Evolutionary conservation across 192 early-diverging fungal species (phyloP).

Genomic region (Podila verticillata): DNA sequence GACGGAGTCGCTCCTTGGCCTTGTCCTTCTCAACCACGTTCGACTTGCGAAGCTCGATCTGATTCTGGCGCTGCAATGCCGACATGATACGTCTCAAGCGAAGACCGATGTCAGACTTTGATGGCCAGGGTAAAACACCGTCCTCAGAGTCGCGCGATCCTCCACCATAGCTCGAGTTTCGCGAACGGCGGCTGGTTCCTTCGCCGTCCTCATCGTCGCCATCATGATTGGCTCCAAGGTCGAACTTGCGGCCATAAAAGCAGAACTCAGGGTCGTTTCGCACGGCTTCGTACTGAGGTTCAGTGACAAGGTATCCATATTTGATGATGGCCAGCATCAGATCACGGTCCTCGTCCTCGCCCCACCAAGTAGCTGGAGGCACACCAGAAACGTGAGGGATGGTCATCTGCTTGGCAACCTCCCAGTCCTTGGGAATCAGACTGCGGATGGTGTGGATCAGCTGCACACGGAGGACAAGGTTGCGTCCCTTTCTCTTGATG

Average conservation of each 20-base stretch:
- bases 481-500: conserved; percentile 71
- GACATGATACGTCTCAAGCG: conserved; percentile 66
- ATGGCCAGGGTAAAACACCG: conserved; percentile 64
- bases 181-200: conserved; percentile 35
- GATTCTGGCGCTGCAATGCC: conserved; percentile 62
- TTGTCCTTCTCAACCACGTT: conserved; percentile 55
- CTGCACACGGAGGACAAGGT: conserved; percentile 76
- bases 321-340: conserved; percentile 80
- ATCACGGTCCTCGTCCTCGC: conserved; percentile 83
- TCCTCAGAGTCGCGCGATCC: conserved; percentile 16
- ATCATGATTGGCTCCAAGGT: conserved; percentile 40
- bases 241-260: conserved; percentile 64
- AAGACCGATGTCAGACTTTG: conserved; percentile 70
- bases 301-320: conserved; percentile 73
- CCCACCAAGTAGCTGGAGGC: conserved; percentile 78
- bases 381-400: conserved; percentile 73
- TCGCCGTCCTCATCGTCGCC: conserved; percentile 50
- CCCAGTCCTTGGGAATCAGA: conserved; percentile 72
- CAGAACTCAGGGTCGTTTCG: conserved; percentile 64
- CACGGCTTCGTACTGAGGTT: conserved; percentile 54
- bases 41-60: conserved; percentile 54
- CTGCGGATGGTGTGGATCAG: conserved; percentile 81
- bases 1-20: conserved; percentile 47
- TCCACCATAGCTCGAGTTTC: conserved; percentile 24
- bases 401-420: conserved; percentile 63